phyloP scores from a whole-genome alignment of 139 green algal genomes.

The Chlamydomonas sp. region DNA sequence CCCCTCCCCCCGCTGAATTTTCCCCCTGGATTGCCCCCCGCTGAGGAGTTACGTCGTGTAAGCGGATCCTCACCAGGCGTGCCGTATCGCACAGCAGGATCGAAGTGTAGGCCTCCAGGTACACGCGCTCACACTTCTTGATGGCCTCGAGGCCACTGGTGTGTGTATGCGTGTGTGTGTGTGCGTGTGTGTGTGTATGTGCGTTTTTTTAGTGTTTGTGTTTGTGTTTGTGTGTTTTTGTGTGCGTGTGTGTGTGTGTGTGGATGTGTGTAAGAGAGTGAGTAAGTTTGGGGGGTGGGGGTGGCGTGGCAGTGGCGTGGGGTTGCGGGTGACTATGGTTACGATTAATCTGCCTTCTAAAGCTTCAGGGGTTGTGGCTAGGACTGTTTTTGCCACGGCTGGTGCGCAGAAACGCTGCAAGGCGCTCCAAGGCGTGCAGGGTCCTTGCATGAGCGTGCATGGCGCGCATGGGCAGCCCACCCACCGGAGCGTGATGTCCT shows the following conservation, averaged over 20 bases:
- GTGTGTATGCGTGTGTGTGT: conserved; percentile 9
- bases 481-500: conserved; percentile 89
- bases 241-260: conserved; percentile 14
- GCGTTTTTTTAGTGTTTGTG: conserved; percentile 6
- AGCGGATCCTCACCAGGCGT: conserved; percentile 65
- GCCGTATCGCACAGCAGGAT: conserved; percentile 82
- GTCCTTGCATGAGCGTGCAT: conserved; percentile 1
- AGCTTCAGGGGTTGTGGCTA: not conserved
- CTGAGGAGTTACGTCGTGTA: not conserved
- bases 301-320: not conserved
- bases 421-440: not conserved
- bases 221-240: conserved; percentile 13
- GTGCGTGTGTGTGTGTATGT: not conserved
- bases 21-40: not conserved
- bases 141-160: conserved; percentile 84
- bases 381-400: not conserved
- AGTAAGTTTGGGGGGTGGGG: too few relatives aligned
- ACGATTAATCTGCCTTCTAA: not conserved
- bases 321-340: too few relatives aligned
- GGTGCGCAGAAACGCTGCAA: not conserved
- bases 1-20: not conserved
- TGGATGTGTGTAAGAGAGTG: conserved; percentile 9
- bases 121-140: conserved; percentile 58
- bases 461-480: too few relatives aligned
- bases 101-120: conserved; percentile 96